Conservation (phyloP, 2,329 filamentous ascomycete genomes). For the Salinomyces thailandicus region DNA sequence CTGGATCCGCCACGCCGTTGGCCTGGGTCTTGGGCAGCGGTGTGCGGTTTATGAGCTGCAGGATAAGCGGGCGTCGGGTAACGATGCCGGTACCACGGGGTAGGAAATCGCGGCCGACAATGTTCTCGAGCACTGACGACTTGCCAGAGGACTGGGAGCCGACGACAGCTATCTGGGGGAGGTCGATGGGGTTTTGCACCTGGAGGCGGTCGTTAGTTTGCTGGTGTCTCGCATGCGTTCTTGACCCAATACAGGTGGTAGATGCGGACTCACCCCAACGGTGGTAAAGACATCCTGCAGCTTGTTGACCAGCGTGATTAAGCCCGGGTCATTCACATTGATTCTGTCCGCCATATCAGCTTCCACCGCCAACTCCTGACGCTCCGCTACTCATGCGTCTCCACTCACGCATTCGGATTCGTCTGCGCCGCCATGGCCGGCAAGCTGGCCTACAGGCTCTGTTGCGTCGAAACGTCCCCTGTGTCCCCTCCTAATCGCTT, state of each 20-base stretch:
- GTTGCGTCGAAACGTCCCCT: no score
- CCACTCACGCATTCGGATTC: slow-evolving; percentile 14
- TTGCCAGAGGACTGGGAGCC: slow-evolving; percentile 98
- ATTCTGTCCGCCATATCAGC: slow-evolving; percentile 47
- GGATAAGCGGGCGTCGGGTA: slow-evolving; percentile 85
- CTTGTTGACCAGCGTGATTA: slow-evolving; percentile 88
- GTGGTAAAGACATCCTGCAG: slow-evolving; percentile 98
- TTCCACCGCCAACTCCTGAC: neutral
- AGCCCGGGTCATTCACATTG: slow-evolving; percentile 59
- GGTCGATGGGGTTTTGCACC: slow-evolving; percentile 98
- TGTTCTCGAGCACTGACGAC: slow-evolving; percentile 97
- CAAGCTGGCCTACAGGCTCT: no score
- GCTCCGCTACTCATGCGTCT: neutral
- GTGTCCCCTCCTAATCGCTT: no score
- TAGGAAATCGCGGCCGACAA: slow-evolving; percentile 94
- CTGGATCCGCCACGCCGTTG: slow-evolving; percentile 58
- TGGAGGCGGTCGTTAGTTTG: slow-evolving; percentile 27
- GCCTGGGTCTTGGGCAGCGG: slow-evolving; percentile 45
- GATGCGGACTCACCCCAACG: slow-evolving; percentile 62
- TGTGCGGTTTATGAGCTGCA: slow-evolving; percentile 91
- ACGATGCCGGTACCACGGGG: slow-evolving; percentile 97
- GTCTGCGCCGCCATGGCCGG: no score
- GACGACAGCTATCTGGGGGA: slow-evolving; percentile 95
- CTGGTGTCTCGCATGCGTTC: slow-evolving; percentile 1
- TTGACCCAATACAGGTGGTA: neutral